A percentile compares a stretch with the other conserved stretches of the same genome.
Evolutionary conservation across 1,284 basidiomycete species (phyloP).

Genomic region (Flammula alnicola): DNA sequence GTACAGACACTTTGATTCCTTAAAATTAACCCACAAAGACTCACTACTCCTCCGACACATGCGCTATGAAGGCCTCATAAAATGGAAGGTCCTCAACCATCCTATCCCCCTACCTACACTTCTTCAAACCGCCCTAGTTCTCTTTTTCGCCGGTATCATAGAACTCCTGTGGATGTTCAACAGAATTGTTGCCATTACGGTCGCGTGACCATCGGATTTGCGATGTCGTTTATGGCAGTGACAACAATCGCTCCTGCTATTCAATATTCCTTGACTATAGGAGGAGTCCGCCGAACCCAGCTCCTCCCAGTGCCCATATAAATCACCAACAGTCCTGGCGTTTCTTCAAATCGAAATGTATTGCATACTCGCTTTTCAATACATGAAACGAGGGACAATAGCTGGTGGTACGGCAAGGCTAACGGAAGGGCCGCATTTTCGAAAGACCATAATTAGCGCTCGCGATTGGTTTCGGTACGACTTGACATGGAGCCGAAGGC

Average conservation of each 20-base stretch:
- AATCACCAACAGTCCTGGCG: slow-evolving; percentile 25
- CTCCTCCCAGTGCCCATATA: slow-evolving; percentile 27
- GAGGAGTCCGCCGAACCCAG: slow-evolving; percentile 10
- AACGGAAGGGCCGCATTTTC: no score
- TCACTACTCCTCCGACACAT: slow-evolving; percentile 27
- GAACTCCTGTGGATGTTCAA: slow-evolving; percentile 29
- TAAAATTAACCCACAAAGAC: slow-evolving; percentile 20
- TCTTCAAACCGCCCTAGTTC: slow-evolving; percentile 29
- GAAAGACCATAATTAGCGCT: no score
- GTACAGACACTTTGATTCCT: slow-evolving; percentile 22
- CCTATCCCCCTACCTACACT: slow-evolving; percentile 26
- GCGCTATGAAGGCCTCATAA: slow-evolving; percentile 27
- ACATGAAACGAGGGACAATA: no score
- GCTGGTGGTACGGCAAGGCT: no score
- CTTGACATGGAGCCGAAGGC: no score
- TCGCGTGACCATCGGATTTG: slow-evolving; percentile 22
- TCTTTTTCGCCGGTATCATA: slow-evolving; percentile 30
- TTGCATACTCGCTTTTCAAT: no score
- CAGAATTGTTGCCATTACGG: slow-evolving; percentile 16
- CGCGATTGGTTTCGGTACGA: no score
- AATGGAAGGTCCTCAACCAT: slow-evolving; percentile 30
- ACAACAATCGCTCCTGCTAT: slow-evolving; percentile 24
- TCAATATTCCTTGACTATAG: slow-evolving; percentile 14
- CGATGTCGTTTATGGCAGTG: slow-evolving; percentile 16
- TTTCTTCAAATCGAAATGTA: no score